These are phyloP conservation scores for Suaeda aralocaspica DNA, from an alignment of 148 eudicot species.

Conservation along the genomic window DNA sequence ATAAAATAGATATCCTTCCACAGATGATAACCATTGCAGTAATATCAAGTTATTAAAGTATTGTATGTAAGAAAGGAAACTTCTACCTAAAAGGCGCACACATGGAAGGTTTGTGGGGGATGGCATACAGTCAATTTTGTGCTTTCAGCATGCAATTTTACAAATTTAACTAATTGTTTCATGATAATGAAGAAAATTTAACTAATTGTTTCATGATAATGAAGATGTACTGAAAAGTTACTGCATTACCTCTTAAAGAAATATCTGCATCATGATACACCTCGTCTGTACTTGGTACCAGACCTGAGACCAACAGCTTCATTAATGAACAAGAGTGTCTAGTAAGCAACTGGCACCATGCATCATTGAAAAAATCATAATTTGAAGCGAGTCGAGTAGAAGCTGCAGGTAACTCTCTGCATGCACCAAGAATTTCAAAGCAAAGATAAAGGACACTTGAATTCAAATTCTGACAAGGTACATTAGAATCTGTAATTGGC, in stretches of 20 bases:
- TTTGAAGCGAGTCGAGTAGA: constrained; percentile 24
- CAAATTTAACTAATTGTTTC: too few species aligned
- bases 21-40: not conserved
- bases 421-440: constrained; percentile 68
- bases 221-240: constrained; percentile 1
- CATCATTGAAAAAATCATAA: constrained; percentile 32
- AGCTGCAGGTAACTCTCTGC: constrained; percentile 55
- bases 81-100: not conserved
- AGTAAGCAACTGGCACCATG: constrained; percentile 60
- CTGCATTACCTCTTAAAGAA: constrained; percentile 50
- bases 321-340: constrained; percentile 41
- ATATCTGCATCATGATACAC: constrained; percentile 32
- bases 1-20: not conserved
- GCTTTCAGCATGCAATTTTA: not conserved
- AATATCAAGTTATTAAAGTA: not conserved
- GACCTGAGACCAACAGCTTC: constrained; percentile 35
- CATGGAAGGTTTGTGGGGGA: not conserved
- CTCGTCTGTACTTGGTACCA: constrained; percentile 34
- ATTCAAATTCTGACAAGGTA: constrained; percentile 31
- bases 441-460: constrained; percentile 63
- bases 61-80: not conserved
- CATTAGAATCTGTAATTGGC: constrained; percentile 23
- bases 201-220: constrained; percentile 3
- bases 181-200: too few species aligned
- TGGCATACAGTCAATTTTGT: not conserved